A percentile compares a stretch with the other conserved stretches of the same genome.
Evolutionary conservation across 306 rosid species (phyloP).

Genomic region (Prosopis cineraria): DNA sequence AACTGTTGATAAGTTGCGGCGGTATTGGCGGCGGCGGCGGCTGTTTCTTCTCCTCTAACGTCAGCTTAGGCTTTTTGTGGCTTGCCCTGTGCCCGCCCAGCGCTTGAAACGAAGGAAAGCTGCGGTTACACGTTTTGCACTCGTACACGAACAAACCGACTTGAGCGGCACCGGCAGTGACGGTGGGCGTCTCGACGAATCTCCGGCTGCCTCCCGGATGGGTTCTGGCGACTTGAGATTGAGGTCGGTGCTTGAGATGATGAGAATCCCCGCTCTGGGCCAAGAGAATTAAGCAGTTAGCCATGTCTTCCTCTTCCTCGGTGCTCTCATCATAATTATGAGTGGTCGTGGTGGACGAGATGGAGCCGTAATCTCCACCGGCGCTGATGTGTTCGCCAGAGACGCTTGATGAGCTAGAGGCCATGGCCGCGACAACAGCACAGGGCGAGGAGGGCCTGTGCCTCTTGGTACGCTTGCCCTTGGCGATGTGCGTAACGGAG

Average conservation of each 20-base stretch:
- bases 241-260: not conserved
- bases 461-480: conserved; percentile 74
- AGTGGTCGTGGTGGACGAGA: conserved; percentile 51
- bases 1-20: not conserved
- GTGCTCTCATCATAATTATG: conserved; percentile 37
- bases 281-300: conserved; percentile 83
- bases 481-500: conserved; percentile 30
- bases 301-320: conserved; percentile 93
- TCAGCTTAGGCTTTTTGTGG: conserved; percentile 67
- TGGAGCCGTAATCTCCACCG: conserved; percentile 43
- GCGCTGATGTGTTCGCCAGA: conserved; percentile 2
- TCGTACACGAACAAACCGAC: conserved; percentile 55
- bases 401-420: conserved; percentile 67
- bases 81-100: conserved; percentile 97
- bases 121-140: conserved; percentile 92
- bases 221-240: not conserved
- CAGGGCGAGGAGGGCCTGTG: conserved; percentile 47
- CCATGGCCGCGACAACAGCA: conserved; percentile 1
- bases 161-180: not conserved
- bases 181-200: not conserved
- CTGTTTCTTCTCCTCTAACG: conserved; percentile 35
- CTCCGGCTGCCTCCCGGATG: not conserved
- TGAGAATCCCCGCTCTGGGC: conserved; percentile 53
- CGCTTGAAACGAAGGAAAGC: conserved; percentile 95
- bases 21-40: not conserved